phyloP scores from a whole-genome alignment of 768 basidiomycete genomes.

The Termitomyces sp. region DNA sequence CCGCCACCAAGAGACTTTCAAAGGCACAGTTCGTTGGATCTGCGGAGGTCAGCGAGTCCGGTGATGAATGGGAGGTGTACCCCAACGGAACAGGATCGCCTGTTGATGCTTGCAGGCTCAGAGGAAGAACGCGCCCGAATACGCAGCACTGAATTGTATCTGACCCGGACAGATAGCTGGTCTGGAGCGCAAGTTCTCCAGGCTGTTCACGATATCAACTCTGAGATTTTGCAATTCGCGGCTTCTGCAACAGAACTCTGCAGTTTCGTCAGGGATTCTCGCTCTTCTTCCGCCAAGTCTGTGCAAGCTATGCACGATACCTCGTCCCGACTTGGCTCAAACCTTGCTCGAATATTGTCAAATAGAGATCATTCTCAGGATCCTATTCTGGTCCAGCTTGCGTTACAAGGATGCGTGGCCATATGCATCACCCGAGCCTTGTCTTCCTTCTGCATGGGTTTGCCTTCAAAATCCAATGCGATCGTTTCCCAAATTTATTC shows the following conservation, averaged over 20 bases:
- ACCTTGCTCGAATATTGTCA: slow-evolving; percentile 57
- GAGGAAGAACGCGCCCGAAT: slow-evolving; percentile 58
- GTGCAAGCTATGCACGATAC: slow-evolving; percentile 58
- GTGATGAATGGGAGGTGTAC: slow-evolving; percentile 15
- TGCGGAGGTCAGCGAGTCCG: slow-evolving; percentile 23
- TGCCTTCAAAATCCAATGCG: slow-evolving; percentile 66
- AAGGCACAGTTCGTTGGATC: slow-evolving; percentile 28
- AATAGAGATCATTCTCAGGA: slow-evolving; percentile 71
- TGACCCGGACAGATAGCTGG: slow-evolving; percentile 73
- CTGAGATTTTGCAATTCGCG: slow-evolving; percentile 77
- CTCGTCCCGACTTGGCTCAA: slow-evolving; percentile 57
- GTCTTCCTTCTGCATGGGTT: slow-evolving; percentile 70
- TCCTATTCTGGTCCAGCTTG: slow-evolving; percentile 73
- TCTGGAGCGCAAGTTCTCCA: slow-evolving; percentile 78
- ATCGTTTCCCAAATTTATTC: slow-evolving; percentile 60
- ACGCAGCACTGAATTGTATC: slow-evolving; percentile 60
- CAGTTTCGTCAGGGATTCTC: slow-evolving; percentile 42
- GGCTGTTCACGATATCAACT: slow-evolving; percentile 75
- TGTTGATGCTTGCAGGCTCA: slow-evolving; percentile 11
- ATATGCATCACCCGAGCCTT: slow-evolving; percentile 66
- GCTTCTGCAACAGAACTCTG: slow-evolving; percentile 71
- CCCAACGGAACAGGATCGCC: slow-evolving; percentile 14
- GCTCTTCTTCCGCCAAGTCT: slow-evolving; percentile 35
- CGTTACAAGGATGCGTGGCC: slow-evolving; percentile 67
- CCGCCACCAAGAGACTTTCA: slow-evolving; percentile 11